Evolutionary conservation across 169 alveolate species (phyloP).

Genomic region (Haemoproteus tartakovskyi): DNA sequence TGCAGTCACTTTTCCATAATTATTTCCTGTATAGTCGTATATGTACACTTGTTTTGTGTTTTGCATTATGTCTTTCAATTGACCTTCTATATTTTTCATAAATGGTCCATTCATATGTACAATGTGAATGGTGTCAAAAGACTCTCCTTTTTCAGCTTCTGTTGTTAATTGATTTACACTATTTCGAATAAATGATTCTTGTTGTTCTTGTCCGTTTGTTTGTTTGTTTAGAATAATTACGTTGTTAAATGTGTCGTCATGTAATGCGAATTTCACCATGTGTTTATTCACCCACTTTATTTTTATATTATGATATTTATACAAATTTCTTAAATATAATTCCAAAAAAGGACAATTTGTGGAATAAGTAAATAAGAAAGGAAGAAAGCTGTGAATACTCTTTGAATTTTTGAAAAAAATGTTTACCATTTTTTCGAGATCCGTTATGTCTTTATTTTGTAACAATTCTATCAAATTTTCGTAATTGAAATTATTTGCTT

Average conservation of each 20-base stretch:
- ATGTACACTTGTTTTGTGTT: conserved; percentile 8
- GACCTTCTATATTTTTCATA: no score
- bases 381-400: conserved; percentile 19
- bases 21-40: conserved; percentile 21
- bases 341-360: not conserved
- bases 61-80: no score
- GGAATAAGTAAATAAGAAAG: conserved; percentile 20
- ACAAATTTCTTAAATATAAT: conserved; percentile 18
- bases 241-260: conserved; percentile 1
- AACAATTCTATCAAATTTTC: not conserved
- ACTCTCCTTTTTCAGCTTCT: no score
- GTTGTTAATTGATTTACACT: no score
- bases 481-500: not conserved
- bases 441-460: not conserved
- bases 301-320: conserved; percentile 28
- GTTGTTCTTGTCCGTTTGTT: no score
- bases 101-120: no score
- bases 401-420: conserved; percentile 4
- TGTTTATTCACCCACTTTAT: not conserved
- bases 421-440: conserved; percentile 5
- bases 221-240: no score
- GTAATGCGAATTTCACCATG: conserved; percentile 15
- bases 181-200: no score
- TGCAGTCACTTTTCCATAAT: conserved; percentile 9
- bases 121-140: no score